phyloP scores from a whole-genome alignment of 1,284 basidiomycete genomes.

The Leccinum subrobustum region DNA sequence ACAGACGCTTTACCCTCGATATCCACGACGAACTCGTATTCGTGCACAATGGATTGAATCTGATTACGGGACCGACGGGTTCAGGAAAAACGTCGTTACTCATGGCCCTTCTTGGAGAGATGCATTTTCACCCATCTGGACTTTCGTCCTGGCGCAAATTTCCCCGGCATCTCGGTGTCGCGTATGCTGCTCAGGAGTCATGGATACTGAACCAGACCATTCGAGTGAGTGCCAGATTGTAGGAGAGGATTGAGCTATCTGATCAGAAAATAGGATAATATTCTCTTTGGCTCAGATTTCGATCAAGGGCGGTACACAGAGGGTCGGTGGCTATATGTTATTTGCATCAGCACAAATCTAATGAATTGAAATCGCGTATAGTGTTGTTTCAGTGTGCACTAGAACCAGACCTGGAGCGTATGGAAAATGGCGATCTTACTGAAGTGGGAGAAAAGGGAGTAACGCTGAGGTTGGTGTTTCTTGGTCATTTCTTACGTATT shows the following conservation, averaged over 20 bases:
- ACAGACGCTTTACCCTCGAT: constrained; percentile 43
- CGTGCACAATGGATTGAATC: constrained; percentile 55
- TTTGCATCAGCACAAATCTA: not conserved
- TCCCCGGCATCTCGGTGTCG: constrained; percentile 54
- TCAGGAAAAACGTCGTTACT: constrained; percentile 52
- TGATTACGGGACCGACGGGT: constrained; percentile 64
- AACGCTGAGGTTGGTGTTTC: constrained; percentile 23
- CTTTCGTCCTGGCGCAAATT: constrained; percentile 47
- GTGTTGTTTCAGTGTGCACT: constrained; percentile 60
- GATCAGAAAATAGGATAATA: constrained; percentile 8
- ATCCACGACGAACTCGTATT: constrained; percentile 57
- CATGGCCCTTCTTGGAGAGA: constrained; percentile 53
- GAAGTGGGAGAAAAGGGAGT: constrained; percentile 35
- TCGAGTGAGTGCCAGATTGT: constrained; percentile 24
- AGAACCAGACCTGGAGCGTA: constrained; percentile 53
- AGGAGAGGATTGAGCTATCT: constrained; percentile 24
- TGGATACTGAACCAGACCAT: constrained; percentile 59
- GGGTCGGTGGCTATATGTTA: not conserved
- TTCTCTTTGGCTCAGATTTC: constrained; percentile 11
- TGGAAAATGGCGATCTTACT: constrained; percentile 53
- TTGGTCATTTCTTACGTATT: not conserved
- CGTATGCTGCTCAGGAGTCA: constrained; percentile 64
- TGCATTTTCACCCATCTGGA: constrained; percentile 10
- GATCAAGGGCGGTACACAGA: constrained; percentile 11
- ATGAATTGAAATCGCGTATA: constrained; percentile 12